Percentiles rank a stretch among this genome's conserved stretches.
phyloP scores from a whole-genome alignment of 1,139 yeast species.

The Taphrina confusa region DNA sequence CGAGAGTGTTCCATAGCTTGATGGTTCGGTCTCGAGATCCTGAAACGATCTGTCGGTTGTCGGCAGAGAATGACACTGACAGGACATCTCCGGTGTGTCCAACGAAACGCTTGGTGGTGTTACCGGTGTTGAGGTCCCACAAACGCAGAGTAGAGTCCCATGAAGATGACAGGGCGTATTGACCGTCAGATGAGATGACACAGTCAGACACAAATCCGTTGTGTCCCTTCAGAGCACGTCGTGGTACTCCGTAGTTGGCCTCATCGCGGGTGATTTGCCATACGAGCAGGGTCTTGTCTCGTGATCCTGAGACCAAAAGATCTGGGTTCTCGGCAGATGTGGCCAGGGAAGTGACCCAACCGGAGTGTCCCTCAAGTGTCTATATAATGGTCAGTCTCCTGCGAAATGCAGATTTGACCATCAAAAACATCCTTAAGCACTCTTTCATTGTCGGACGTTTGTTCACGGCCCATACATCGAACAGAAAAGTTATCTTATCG shows the following conservation, averaged over 20 bases:
- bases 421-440: too few species aligned
- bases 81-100: constrained; percentile 98
- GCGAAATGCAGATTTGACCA: too few species aligned
- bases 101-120: constrained; percentile 89
- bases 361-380: constrained; percentile 83
- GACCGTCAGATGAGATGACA: constrained; percentile 97
- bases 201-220: constrained; percentile 98
- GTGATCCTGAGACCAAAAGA: constrained; percentile 94
- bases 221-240: constrained; percentile 97
- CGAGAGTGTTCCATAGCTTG: constrained; percentile 99
- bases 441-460: too few species aligned
- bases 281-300: constrained; percentile 97
- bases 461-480: too few species aligned
- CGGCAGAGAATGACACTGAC: constrained; percentile 94
- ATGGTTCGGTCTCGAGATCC: constrained; percentile 99
- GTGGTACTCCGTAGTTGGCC: constrained; percentile 96
- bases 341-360: constrained; percentile 98
- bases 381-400: too few species aligned
- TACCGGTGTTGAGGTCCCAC: constrained; percentile 97
- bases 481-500: too few species aligned
- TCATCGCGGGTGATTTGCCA: constrained; percentile 89
- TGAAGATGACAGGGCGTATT: constrained; percentile 97
- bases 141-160: constrained; percentile 99
- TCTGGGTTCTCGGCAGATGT: constrained; percentile 99
- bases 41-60: constrained; percentile 97